Conservation (phyloP, 306 rosid genomes). For the Alnus glutinosa region DNA sequence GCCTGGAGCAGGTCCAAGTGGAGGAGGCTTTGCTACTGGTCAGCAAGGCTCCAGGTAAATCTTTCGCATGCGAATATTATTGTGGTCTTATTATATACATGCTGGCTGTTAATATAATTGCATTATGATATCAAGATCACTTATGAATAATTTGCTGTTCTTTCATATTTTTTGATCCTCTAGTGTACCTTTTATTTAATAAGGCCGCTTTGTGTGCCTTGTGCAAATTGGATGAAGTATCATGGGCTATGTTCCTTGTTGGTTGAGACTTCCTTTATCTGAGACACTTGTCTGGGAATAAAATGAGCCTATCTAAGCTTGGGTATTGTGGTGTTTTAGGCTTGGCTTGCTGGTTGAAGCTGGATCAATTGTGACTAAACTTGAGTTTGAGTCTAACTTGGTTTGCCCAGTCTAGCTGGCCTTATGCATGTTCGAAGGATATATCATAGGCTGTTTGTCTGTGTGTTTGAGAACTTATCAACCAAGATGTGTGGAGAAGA, state of each 20-base stretch:
- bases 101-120: not conserved
- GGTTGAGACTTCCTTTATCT: not conserved
- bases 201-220: not conserved
- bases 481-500: not conserved
- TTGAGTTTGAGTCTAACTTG: not conserved
- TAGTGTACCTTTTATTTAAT: not conserved
- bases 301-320: not conserved
- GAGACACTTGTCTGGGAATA: not conserved
- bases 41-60: slow-evolving; percentile 71
- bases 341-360: not conserved
- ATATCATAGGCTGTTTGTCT: not conserved
- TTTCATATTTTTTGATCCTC: not conserved
- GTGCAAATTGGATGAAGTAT: not conserved
- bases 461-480: not conserved
- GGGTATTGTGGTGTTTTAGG: not conserved
- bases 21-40: slow-evolving; percentile 41
- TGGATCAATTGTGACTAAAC: not conserved
- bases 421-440: not conserved
- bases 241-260: not conserved
- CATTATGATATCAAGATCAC: not conserved
- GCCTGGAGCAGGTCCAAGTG: slow-evolving; percentile 56
- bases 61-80: not conserved
- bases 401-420: not conserved
- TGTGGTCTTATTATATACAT: not conserved
- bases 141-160: not conserved